Evolutionary conservation across 2,329 filamentous ascomycete genomes (phyloP).

Genomic region (Trichoderma polysporum): DNA sequence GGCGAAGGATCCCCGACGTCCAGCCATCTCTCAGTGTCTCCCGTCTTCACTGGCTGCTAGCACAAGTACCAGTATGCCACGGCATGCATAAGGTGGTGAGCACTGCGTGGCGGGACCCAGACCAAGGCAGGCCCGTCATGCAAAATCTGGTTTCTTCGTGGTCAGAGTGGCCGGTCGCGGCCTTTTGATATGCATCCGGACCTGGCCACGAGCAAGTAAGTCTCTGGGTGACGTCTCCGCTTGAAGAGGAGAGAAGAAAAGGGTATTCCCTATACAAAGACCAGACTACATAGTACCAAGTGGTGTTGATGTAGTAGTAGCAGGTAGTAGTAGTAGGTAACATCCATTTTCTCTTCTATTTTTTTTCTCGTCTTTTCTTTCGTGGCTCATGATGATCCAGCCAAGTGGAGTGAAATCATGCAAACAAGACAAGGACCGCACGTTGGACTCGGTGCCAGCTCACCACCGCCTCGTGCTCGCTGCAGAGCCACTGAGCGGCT

Average conservation of each 20-base stretch:
- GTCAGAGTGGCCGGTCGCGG: conserved; percentile 19
- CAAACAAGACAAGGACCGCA: conserved; percentile 1
- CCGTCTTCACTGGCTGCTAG: neutral
- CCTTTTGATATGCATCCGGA: conserved; percentile 18
- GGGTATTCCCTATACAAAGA: too few relatives aligned
- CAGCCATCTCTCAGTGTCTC: neutral
- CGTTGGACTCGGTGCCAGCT: conserved; percentile 18
- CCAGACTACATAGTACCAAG: too few relatives aligned
- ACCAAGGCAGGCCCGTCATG: neutral
- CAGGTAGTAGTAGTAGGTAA: too few relatives aligned
- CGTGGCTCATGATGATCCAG: neutral
- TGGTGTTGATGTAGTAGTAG: neutral
- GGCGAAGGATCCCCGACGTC: neutral
- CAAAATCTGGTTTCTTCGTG: neutral
- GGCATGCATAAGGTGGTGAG: neutral
- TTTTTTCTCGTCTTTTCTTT: neutral
- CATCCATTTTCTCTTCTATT: neutral
- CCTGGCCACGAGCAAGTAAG: neutral
- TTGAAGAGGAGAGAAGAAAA: neutral
- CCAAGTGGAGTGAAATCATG: conserved; percentile 9
- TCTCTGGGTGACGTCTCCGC: neutral
- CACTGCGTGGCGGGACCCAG: conserved; percentile 8
- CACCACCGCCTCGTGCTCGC: conserved; percentile 20
- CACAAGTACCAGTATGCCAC: neutral
- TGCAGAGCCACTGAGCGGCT: conserved; percentile 18